phyloP scores from a whole-genome alignment of 2,329 filamentous ascomycete species.

The Cercospora zeina region DNA sequence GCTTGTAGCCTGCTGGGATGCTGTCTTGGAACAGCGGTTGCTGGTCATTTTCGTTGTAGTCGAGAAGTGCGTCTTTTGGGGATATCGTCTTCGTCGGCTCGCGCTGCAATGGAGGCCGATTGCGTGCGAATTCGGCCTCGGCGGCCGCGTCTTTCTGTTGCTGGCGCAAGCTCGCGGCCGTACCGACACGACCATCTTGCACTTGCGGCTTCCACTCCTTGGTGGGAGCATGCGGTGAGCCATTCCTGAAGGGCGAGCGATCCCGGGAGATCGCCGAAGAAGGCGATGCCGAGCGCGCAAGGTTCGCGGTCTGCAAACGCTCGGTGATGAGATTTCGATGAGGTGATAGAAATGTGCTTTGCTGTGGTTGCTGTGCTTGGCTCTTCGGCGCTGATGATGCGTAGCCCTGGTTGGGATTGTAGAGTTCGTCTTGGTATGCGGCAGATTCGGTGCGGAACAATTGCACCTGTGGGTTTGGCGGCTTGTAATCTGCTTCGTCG shows the following conservation, averaged over 20 bases:
- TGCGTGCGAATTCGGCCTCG: slow-evolving; percentile 44
- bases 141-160: slow-evolving; percentile 63
- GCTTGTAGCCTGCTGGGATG: slow-evolving; percentile 41
- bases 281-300: slow-evolving; percentile 62
- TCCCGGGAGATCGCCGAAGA: slow-evolving; percentile 58
- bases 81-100: slow-evolving; percentile 77
- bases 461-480: slow-evolving; percentile 68
- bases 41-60: slow-evolving; percentile 74
- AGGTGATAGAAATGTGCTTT: slow-evolving; percentile 45
- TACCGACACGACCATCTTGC: slow-evolving; percentile 48
- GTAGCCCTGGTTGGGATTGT: slow-evolving; percentile 65
- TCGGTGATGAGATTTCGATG: slow-evolving; percentile 68
- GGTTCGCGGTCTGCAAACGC: slow-evolving; percentile 75
- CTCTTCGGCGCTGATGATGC: slow-evolving; percentile 57
- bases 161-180: slow-evolving; percentile 62
- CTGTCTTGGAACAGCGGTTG: slow-evolving; percentile 71
- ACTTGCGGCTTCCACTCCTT: slow-evolving; percentile 46
- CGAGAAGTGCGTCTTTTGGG: slow-evolving; percentile 85
- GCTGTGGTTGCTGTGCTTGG: slow-evolving; percentile 18
- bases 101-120: slow-evolving; percentile 36
- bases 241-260: slow-evolving; percentile 77
- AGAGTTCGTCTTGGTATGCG: slow-evolving; percentile 80
- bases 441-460: slow-evolving; percentile 74
- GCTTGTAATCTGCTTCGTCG: slow-evolving; percentile 55
- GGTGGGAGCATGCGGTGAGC: slow-evolving; percentile 54